A percentile compares a stretch with the other conserved stretches of the same genome.
These are phyloP conservation scores for Blastocystis sp. DNA, from an alignment of 352 stramenopile genomes.

Conservation along the genomic window DNA sequence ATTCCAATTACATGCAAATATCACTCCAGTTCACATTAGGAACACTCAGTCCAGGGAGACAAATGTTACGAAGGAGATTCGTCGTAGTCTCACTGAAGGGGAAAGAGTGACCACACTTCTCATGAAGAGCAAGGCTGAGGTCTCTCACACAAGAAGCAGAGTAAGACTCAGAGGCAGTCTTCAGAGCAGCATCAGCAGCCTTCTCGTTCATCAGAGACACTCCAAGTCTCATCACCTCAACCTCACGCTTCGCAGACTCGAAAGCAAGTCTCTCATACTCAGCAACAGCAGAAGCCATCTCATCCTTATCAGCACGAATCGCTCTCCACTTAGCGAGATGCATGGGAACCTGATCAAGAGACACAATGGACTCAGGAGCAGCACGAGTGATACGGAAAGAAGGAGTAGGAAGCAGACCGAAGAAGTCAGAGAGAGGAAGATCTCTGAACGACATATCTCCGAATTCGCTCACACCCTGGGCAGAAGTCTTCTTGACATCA, in stretches of 20 bases:
- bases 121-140: not conserved
- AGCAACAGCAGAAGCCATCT: not conserved
- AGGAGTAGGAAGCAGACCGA: constrained; percentile 1
- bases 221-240: constrained; percentile 31
- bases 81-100: not conserved
- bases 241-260: not conserved
- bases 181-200: not conserved
- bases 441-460: not conserved
- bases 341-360: constrained; percentile 4
- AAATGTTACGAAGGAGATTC: constrained; percentile 21
- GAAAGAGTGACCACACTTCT: constrained; percentile 2
- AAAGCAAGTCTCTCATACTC: not conserved
- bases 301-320: constrained; percentile 16
- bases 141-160: too few relatives aligned
- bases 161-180: not conserved
- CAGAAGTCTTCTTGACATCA: not conserved
- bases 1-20: not conserved
- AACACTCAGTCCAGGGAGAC: not conserved
- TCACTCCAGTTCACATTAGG: not conserved
- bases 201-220: not conserved
- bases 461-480: not conserved
- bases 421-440: not conserved
- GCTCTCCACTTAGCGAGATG: constrained; percentile 29
- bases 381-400: not conserved
- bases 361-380: not conserved